These are phyloP conservation scores for Rhodotorula graminis DNA, from an alignment of 768 basidiomycete species.

Conservation along the genomic window DNA sequence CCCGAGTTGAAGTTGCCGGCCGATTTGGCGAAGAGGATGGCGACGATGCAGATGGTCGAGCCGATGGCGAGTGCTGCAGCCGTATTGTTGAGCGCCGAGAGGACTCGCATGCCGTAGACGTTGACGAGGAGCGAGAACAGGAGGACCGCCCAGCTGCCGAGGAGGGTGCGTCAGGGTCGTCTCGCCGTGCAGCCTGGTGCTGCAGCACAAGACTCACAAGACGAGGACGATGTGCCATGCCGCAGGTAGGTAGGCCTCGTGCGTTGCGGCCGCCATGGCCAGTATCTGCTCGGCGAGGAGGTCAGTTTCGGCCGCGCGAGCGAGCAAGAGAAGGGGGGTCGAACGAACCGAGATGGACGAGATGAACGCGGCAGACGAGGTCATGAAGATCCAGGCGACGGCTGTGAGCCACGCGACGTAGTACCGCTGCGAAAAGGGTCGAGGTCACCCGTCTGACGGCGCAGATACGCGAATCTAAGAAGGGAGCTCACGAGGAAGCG, in stretches of 20 bases:
- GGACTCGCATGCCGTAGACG: slow-evolving; percentile 20
- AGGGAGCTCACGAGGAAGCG: background rate
- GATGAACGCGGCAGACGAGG: background rate
- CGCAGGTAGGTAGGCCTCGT: background rate
- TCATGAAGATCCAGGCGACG: slow-evolving; percentile 4
- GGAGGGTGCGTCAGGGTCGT: background rate
- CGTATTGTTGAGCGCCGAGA: background rate
- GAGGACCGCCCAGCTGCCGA: background rate
- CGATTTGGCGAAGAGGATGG: background rate
- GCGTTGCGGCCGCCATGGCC: background rate
- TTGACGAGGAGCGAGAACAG: slow-evolving; percentile 13
- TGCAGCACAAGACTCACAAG: background rate
- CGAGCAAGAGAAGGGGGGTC: background rate
- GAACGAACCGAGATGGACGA: background rate
- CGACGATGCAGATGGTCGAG: background rate
- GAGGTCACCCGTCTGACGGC: no score
- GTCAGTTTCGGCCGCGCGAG: background rate
- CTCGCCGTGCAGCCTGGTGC: no score
- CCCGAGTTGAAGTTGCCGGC: slow-evolving; percentile 16
- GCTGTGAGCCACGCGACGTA: background rate
- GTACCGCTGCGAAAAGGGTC: background rate
- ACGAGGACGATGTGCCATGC: background rate
- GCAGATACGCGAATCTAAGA: no score
- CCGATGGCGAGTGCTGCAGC: background rate
- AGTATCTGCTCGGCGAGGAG: background rate